Percentiles rank a stretch among this genome's conserved stretches.
phyloP scores from a whole-genome alignment of 805 yeast species.

The Spathaspora gorwiae region DNA sequence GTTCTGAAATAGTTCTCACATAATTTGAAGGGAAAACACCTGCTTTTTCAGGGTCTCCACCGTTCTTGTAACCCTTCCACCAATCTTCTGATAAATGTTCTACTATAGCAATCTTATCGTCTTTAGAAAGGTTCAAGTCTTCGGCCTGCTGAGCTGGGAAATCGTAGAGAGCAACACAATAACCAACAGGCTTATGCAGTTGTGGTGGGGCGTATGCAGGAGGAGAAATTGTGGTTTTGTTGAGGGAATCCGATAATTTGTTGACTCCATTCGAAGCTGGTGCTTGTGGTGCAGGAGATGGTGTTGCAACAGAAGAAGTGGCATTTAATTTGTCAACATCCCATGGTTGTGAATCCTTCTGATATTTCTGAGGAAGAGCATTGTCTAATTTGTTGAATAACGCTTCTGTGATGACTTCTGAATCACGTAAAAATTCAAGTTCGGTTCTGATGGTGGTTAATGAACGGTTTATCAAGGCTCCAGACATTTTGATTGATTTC shows the following conservation, averaged over 20 bases:
- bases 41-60: slow-evolving; percentile 34
- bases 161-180: slow-evolving; percentile 66
- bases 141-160: slow-evolving; percentile 71
- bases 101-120: slow-evolving; percentile 63
- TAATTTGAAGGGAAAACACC: slow-evolving; percentile 93
- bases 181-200: slow-evolving; percentile 24
- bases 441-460: slow-evolving; percentile 72
- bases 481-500: slow-evolving; percentile 24
- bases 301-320: background rate
- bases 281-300: background rate
- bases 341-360: slow-evolving; percentile 47
- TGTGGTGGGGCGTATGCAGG: slow-evolving; percentile 14
- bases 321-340: slow-evolving; percentile 30
- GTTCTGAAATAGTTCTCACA: slow-evolving; percentile 44
- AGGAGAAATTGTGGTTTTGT: slow-evolving; percentile 9
- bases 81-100: slow-evolving; percentile 81
- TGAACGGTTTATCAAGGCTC: slow-evolving; percentile 72
- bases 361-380: slow-evolving; percentile 56
- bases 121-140: slow-evolving; percentile 61
- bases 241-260: slow-evolving; percentile 5
- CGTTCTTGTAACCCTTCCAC: slow-evolving; percentile 71
- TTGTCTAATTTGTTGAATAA: slow-evolving; percentile 47
- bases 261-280: background rate
- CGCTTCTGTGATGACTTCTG: slow-evolving; percentile 60
- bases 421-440: slow-evolving; percentile 71